Percentiles rank a stretch among this genome's conserved stretches.
Evolutionary conservation across 2,329 filamentous ascomycete species (phyloP).

Genomic region (Penicillium frequentans): DNA sequence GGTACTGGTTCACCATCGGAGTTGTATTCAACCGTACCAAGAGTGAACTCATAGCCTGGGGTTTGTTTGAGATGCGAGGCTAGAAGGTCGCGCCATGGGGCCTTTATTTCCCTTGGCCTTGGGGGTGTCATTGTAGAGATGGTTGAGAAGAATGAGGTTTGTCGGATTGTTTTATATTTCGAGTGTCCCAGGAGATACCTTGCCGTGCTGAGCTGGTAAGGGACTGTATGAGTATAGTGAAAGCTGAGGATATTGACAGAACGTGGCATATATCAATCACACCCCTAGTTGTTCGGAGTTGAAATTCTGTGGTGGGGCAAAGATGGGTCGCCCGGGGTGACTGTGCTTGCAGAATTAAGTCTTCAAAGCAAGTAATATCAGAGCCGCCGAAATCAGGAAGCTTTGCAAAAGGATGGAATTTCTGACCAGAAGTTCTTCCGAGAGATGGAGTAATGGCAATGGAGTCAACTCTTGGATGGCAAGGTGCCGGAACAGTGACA

Average conservation of each 20-base stretch:
- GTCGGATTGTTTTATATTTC: not conserved
- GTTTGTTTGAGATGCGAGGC: constrained; percentile 25
- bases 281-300: not conserved
- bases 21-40: constrained; percentile 25
- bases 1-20: constrained; percentile 23
- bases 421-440: not conserved
- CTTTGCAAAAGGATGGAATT: not conserved
- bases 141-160: not conserved
- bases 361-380: not conserved
- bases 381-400: no score
- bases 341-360: not conserved
- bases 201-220: constrained; percentile 1
- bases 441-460: not conserved
- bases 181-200: not conserved
- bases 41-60: constrained; percentile 26
- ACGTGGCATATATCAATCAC: not conserved
- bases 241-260: not conserved
- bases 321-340: not conserved
- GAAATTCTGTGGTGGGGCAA: not conserved
- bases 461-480: not conserved
- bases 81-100: constrained; percentile 32
- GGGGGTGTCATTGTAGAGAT: constrained; percentile 11
- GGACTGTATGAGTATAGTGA: not conserved
- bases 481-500: not conserved
- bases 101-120: constrained; percentile 2